Conservation (phyloP, 1,139 yeast genomes). For the Groenewaldozyma sp. region DNA sequence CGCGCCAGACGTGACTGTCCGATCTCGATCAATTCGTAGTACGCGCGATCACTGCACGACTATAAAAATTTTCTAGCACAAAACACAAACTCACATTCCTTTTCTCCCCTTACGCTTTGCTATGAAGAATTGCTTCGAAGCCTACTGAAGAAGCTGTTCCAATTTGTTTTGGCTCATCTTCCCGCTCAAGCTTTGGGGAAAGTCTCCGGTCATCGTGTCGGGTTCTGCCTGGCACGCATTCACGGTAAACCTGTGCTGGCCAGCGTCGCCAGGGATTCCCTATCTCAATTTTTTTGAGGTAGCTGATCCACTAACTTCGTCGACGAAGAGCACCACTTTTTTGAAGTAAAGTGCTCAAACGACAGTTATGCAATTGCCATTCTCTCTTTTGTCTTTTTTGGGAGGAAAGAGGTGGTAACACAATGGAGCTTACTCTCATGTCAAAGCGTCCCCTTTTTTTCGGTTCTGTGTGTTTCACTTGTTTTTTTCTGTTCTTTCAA, state of each 20-base stretch:
- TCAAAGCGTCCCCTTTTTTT: conserved; percentile 35
- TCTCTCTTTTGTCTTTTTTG: too few relatives aligned
- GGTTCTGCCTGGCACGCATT: not conserved
- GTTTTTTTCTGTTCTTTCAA: conserved; percentile 19
- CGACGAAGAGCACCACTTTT: conserved; percentile 6
- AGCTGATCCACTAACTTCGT: too few relatives aligned
- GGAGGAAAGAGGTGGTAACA: conserved; percentile 42
- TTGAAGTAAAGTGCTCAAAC: conserved; percentile 37
- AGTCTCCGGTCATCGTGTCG: conserved; percentile 68
- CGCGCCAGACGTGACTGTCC: too few relatives aligned
- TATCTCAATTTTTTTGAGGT: too few relatives aligned
- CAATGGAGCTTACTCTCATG: conserved; percentile 82
- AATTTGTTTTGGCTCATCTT: conserved; percentile 13
- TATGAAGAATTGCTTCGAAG: conserved; percentile 71
- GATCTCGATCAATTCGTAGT: too few relatives aligned
- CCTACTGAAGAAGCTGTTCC: conserved; percentile 41
- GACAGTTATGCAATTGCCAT: conserved; percentile 71
- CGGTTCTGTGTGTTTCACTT: too few relatives aligned
- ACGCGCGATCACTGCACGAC: too few relatives aligned
- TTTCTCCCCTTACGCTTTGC: too few relatives aligned
- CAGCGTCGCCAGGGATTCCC: conserved; percentile 1
- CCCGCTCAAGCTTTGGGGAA: conserved; percentile 68
- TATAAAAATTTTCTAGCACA: too few relatives aligned
- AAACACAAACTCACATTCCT: too few relatives aligned
- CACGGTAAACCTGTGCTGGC: conserved; percentile 1